Conservation (phyloP, 805 yeast species). For the Lipomyces yamadae region DNA sequence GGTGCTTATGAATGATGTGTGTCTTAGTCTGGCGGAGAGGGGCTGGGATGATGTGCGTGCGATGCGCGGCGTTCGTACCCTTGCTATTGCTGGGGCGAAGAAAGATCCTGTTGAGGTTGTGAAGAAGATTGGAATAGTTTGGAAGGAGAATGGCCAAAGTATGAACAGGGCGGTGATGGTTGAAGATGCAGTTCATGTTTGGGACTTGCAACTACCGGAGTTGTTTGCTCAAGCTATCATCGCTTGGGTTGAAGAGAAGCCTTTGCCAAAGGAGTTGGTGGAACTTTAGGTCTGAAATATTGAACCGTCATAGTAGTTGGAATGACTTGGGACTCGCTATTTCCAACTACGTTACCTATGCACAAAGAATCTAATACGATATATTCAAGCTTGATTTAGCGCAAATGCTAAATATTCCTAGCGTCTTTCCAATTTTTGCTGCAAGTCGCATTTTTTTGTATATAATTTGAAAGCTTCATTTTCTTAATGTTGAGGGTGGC, state of each 20-base stretch:
- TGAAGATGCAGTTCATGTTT: slow-evolving; percentile 9
- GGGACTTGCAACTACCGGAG: slow-evolving; percentile 14
- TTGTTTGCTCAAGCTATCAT: slow-evolving; percentile 7
- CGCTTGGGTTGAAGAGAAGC: slow-evolving; percentile 7
- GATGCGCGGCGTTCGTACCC: slow-evolving; percentile 8
- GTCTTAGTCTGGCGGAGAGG: not conserved
- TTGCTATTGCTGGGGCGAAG: slow-evolving; percentile 9
- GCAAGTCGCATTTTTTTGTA: too few species aligned
- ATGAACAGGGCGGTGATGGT: slow-evolving; percentile 6
- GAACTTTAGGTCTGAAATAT: too few species aligned
- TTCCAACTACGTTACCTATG: too few species aligned
- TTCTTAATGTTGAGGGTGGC: too few species aligned
- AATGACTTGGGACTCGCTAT: too few species aligned
- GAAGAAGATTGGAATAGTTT: slow-evolving; percentile 7
- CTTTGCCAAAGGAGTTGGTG: slow-evolving; percentile 10
- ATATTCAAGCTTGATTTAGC: too few species aligned
- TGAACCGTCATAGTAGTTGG: too few species aligned
- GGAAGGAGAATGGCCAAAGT: too few species aligned
- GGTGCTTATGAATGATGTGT: slow-evolving; percentile 3
- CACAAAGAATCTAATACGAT: too few species aligned
- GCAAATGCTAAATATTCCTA: too few species aligned
- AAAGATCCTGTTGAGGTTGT: slow-evolving; percentile 1
- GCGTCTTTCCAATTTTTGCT: too few species aligned
- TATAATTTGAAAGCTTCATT: too few species aligned
- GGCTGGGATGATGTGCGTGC: not conserved